A percentile compares a stretch with the other conserved stretches of the same genome.
phyloP scores from a whole-genome alignment of 78 protist species.

The Polysphondylium violaceum region DNA sequence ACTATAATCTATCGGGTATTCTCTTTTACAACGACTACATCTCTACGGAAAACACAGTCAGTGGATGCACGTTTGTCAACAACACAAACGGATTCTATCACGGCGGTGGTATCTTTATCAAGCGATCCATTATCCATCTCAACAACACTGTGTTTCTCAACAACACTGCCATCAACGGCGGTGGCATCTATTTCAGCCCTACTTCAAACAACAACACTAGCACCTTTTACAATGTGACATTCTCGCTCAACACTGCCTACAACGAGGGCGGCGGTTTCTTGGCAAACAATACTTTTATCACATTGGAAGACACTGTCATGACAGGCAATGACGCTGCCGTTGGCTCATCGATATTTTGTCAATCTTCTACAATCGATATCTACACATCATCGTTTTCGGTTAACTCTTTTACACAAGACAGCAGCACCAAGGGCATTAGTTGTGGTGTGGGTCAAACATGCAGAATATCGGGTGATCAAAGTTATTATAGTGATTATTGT shows the following conservation, averaged over 20 bases:
- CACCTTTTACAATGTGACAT: background rate
- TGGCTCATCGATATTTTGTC: background rate
- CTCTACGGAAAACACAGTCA: too few relatives aligned
- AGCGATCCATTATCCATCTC: too few relatives aligned
- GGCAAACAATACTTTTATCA: background rate
- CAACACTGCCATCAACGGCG: constrained; percentile 6
- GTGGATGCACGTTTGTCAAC: too few relatives aligned
- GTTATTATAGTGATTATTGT: background rate
- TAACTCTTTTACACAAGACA: background rate
- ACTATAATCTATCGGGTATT: too few relatives aligned
- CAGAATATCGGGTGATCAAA: background rate
- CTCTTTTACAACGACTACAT: too few relatives aligned
- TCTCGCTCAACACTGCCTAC: background rate
- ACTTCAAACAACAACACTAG: background rate
- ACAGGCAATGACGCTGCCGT: background rate
- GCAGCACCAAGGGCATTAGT: background rate
- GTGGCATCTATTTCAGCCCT: too few relatives aligned
- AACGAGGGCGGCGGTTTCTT: background rate
- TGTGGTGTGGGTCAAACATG: background rate
- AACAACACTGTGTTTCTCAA: background rate
- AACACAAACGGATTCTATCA: too few relatives aligned
- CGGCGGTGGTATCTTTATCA: too few relatives aligned
- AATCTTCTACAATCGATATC: background rate
- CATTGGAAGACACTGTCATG: background rate
- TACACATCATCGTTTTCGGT: background rate